Evolutionary conservation across 257 asterid species (phyloP).

Genomic region (Orobanche coerulescens): DNA sequence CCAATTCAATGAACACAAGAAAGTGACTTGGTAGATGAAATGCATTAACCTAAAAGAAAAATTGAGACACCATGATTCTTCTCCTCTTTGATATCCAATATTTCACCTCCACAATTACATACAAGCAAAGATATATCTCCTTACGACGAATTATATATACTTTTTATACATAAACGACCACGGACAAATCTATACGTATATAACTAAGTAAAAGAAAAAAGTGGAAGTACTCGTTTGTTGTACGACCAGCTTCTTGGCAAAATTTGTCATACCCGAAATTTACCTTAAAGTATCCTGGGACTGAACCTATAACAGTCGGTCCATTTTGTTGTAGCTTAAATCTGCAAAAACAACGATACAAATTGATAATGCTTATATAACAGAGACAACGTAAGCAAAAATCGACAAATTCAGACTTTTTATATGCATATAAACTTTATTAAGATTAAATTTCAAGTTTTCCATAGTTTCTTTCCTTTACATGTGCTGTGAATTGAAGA

Average conservation of each 20-base stretch:
- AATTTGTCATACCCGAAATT: neutral
- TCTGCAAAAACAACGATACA: constrained; percentile 28
- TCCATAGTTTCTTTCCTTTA: neutral
- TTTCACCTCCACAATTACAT: neutral
- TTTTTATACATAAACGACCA: constrained; percentile 11
- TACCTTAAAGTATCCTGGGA: neutral
- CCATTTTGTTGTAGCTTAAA: constrained; percentile 19
- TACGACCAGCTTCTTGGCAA: constrained; percentile 5
- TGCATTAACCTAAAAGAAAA: neutral
- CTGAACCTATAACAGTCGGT: constrained; percentile 12
- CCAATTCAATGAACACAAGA: neutral
- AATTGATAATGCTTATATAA: neutral
- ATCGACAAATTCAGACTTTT: neutral
- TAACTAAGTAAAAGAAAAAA: constrained; percentile 16
- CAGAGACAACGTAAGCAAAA: neutral
- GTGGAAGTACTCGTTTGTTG: constrained; percentile 2
- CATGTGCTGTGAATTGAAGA: neutral
- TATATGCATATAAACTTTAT: neutral
- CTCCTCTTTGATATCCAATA: neutral
- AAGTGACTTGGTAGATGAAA: neutral
- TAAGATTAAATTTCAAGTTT: neutral
- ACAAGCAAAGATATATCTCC: neutral
- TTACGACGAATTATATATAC: neutral
- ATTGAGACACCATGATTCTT: too few species aligned
- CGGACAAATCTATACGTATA: neutral